Percentiles rank a stretch among this genome's conserved stretches.
These are phyloP conservation scores for Meredithiella fracta DNA, from an alignment of 2,329 filamentous ascomycete genomes.

Conservation along the genomic window DNA sequence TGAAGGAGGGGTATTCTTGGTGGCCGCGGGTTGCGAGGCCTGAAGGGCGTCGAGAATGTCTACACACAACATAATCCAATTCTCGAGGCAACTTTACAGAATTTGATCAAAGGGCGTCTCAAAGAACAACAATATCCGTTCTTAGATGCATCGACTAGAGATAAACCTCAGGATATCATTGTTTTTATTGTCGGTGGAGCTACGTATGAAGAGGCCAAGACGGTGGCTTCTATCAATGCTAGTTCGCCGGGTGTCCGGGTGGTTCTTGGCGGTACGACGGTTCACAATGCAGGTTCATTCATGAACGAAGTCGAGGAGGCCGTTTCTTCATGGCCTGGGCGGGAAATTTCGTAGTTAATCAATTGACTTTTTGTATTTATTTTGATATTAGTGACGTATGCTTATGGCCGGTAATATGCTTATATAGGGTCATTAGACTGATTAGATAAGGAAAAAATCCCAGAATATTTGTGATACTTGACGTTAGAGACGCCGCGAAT, in stretches of 20 bases:
- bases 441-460: conserved; percentile 14
- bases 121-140: conserved; percentile 85
- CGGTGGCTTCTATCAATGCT: conserved; percentile 86
- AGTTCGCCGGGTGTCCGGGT: conserved; percentile 76
- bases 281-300: conserved; percentile 80
- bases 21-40: conserved; percentile 82
- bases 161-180: conserved; percentile 93
- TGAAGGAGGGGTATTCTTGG: conserved; percentile 60
- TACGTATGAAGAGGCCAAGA: conserved; percentile 95
- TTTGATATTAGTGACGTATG: background rate
- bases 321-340: conserved; percentile 60
- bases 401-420: conserved; percentile 5
- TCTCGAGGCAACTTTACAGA: conserved; percentile 74
- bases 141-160: conserved; percentile 73
- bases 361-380: background rate
- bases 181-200: conserved; percentile 87
- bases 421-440: conserved; percentile 6
- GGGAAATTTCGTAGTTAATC: background rate
- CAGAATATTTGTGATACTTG: background rate
- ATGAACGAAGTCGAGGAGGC: conserved; percentile 84
- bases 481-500: background rate
- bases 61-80: conserved; percentile 94
- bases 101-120: conserved; percentile 79
- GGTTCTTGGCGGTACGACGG: conserved; percentile 70
- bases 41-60: conserved; percentile 96